Evolutionary conservation across 495 filamentous ascomycete species (phyloP).

Genomic region (Penicillium odoratum): DNA sequence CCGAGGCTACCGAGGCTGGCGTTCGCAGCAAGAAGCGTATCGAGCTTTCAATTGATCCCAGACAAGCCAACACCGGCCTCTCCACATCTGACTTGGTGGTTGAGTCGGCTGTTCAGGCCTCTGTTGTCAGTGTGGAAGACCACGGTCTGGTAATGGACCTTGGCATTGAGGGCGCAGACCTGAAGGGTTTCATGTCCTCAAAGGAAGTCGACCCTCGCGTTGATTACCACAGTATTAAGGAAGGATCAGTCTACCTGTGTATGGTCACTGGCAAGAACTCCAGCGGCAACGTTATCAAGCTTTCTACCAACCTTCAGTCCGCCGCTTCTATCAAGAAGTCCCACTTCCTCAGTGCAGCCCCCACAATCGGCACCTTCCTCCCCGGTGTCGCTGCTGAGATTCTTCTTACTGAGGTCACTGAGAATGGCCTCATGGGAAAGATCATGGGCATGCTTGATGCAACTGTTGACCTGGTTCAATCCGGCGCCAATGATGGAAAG

Average conservation of each 20-base stretch:
- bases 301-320: constrained; percentile 71
- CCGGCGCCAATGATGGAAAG: constrained; percentile 63
- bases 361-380: constrained; percentile 84
- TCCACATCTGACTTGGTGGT: constrained; percentile 65
- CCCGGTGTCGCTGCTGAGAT: constrained; percentile 88
- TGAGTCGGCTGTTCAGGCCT: constrained; percentile 78
- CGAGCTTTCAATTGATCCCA: constrained; percentile 78
- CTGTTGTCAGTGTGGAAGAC: constrained; percentile 87
- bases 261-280: constrained; percentile 72
- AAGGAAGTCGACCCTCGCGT: constrained; percentile 69
- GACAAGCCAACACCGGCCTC: constrained; percentile 71
- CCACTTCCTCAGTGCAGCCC: constrained; percentile 68
- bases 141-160: constrained; percentile 95
- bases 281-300: constrained; percentile 80
- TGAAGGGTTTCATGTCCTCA: constrained; percentile 85
- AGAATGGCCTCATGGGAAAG: constrained; percentile 71
- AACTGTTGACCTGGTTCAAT: constrained; percentile 87
- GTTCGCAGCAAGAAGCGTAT: constrained; percentile 76
- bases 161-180: constrained; percentile 62
- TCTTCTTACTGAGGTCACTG: constrained; percentile 68
- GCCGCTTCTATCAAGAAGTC: constrained; percentile 68
- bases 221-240: constrained; percentile 62
- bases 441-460: constrained; percentile 89
- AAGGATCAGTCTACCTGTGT: constrained; percentile 82
- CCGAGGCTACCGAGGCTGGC: constrained; percentile 51